These are phyloP conservation scores for Trichoderma breve DNA, from an alignment of 2,329 filamentous ascomycete species.

Conservation along the genomic window DNA sequence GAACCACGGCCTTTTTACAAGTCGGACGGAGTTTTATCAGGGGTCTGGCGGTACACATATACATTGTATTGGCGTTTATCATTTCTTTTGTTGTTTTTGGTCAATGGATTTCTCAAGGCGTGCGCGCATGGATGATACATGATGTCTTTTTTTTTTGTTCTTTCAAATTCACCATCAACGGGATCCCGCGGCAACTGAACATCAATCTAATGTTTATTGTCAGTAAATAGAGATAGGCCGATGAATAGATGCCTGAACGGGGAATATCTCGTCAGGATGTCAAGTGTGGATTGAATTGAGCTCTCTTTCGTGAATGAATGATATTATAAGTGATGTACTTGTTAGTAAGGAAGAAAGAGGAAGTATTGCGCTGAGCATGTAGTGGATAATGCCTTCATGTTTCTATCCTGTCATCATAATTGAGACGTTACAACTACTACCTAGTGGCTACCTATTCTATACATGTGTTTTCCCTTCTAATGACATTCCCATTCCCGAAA, in stretches of 20 bases:
- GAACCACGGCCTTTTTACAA: conserved; percentile 7
- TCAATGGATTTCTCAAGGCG: neutral
- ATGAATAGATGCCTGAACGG: neutral
- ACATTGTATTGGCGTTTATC: conserved; percentile 2
- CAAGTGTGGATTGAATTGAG: neutral
- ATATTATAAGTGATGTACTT: no score
- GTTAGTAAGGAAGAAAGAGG: no score
- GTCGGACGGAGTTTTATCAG: conserved; percentile 10
- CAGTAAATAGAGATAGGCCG: conserved; percentile 1
- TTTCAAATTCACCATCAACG: neutral
- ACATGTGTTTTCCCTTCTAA: neutral
- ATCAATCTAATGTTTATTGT: neutral
- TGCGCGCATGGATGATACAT: neutral
- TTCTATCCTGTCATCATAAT: neutral
- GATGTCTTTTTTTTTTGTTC: neutral
- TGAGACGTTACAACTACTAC: neutral
- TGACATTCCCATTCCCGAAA: neutral
- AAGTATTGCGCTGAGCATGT: neutral
- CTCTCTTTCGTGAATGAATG: neutral
- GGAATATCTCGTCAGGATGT: neutral
- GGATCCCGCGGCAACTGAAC: neutral
- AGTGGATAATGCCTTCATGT: neutral
- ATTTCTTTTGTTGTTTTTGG: conserved; percentile 1
- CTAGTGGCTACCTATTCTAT: neutral
- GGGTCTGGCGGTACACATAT: neutral